Evolutionary conservation across 345 rosid genomes (phyloP).

Genomic region (Orychophragmus violaceus): DNA sequence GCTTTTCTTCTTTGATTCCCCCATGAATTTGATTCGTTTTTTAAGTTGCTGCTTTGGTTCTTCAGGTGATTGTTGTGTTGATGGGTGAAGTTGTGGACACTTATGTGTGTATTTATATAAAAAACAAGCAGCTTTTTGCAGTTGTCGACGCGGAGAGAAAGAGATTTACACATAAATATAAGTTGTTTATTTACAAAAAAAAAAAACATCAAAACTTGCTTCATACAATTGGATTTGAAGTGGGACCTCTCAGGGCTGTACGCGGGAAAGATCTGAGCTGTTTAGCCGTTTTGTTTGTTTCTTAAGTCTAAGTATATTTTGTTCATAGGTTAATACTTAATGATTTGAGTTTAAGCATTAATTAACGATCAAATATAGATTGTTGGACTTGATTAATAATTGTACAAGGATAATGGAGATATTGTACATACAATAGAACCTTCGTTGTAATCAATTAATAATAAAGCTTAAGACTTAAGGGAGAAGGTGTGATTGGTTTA

Average conservation of each 20-base stretch:
- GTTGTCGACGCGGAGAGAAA: constrained; percentile 23
- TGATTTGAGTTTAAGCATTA: neutral
- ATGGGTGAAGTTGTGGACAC: constrained; percentile 14
- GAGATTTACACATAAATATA: neutral
- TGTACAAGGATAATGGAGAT: constrained; percentile 3
- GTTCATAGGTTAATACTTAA: too few species aligned
- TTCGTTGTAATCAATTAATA: constrained; percentile 21
- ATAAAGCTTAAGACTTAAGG: neutral
- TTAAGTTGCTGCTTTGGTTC: neutral
- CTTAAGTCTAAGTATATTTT: too few species aligned
- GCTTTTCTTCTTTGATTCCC: constrained; percentile 34
- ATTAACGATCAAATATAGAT: neutral
- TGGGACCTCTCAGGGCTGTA: constrained; percentile 24
- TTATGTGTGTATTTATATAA: neutral
- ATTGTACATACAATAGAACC: constrained; percentile 4
- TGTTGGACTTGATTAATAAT: neutral
- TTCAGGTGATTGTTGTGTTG: constrained; percentile 12
- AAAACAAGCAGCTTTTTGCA: constrained; percentile 3
- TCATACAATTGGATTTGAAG: neutral
- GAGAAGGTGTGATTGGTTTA: constrained; percentile 21
- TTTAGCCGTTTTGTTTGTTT: constrained; percentile 22
- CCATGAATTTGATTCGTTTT: neutral
- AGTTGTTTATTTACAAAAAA: neutral
- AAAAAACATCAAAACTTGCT: neutral
- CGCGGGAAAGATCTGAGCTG: constrained; percentile 32